Conservation (phyloP, 2,329 filamentous ascomycete species). For the Fusarium chaquense region DNA sequence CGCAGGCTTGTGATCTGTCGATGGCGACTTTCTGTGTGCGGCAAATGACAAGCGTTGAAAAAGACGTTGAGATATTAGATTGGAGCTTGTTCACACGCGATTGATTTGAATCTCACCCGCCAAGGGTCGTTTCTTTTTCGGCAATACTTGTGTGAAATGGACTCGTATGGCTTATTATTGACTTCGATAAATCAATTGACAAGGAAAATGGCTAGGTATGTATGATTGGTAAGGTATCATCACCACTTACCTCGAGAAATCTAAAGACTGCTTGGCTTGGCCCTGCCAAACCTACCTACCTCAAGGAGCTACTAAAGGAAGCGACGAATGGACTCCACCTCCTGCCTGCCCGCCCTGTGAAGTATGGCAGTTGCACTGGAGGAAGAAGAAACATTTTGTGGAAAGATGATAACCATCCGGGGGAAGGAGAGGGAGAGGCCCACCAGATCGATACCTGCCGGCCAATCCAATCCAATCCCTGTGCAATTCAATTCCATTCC, state of each 20-base stretch:
- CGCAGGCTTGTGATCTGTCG: slow-evolving; percentile 22
- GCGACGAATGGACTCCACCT: slow-evolving; percentile 4
- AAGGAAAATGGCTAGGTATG: not conserved
- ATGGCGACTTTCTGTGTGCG: slow-evolving; percentile 11
- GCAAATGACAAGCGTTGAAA: slow-evolving; percentile 30
- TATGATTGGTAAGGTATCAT: not conserved
- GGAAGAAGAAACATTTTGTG: slow-evolving; percentile 39
- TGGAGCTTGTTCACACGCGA: slow-evolving; percentile 7
- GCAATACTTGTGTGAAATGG: not conserved
- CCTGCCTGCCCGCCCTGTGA: slow-evolving; percentile 4
- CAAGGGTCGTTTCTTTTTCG: not conserved
- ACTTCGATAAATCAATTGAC: not conserved
- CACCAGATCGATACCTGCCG: slow-evolving; percentile 25
- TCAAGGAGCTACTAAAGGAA: not conserved
- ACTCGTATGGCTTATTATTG: not conserved
- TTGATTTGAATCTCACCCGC: slow-evolving; percentile 8
- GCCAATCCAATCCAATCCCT: slow-evolving; percentile 17
- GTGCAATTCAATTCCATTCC: slow-evolving; percentile 26
- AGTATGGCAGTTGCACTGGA: not conserved
- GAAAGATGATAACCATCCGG: slow-evolving; percentile 16
- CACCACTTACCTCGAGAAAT: not conserved
- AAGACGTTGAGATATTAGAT: slow-evolving; percentile 16
- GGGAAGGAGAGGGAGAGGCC: slow-evolving; percentile 13
- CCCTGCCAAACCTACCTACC: not conserved
- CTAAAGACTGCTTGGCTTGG: not conserved